Evolutionary conservation across 768 basidiomycete genomes (phyloP), one percentile per base, ranked within the genome.

Genomic region (Pleurotus eryngii): DNA sequence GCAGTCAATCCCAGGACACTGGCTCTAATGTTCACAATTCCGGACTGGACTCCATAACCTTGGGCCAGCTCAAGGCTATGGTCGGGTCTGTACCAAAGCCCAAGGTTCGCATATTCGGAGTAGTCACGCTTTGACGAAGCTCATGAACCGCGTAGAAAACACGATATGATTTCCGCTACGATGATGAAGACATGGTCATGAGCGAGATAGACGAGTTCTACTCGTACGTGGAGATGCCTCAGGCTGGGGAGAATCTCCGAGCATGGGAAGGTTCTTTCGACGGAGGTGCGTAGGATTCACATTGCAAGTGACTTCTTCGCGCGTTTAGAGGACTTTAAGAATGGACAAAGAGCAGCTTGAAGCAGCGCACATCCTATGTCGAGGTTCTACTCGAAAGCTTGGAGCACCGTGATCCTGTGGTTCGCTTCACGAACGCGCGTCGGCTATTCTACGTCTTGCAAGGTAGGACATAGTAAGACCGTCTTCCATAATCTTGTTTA

Each of bases 161-260:
- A 7, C 84, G 82, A 64, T 97, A 90, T 71, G 92, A 95, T 76
- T 97, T 90, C 73, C 85, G 89, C 59, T 98, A 98, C 69, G 92
- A 96, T 63, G 95, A 98, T 70, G 95, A 96, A 67, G 93, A 97
- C 71, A 95, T 92, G 4, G 86, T 98, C 17, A 87, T 96, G 81
- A 89, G 90, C 65, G 97, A 99, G 70, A 87, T 99, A 39, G 92
- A 98, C 58, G 97, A 99, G 72, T 98, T 98, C 74, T 98, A 96
- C 72, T 92, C 93, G 18, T 99, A 97, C 72, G 86, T 93, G 59
- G 96, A 98, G 76, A 92, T 94, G 83, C 84, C 90, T 0, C 91
- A 95, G 68, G 87, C 94, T 18, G 85, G 84, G 2, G 90, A 92
- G 76, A 92, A 93, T 68, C 76, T 92, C 61, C 88, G 86, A 66